Evolutionary conservation across 2,329 filamentous ascomycete genomes (phyloP).

Genomic region (Pseudogymnoascus sp.): DNA sequence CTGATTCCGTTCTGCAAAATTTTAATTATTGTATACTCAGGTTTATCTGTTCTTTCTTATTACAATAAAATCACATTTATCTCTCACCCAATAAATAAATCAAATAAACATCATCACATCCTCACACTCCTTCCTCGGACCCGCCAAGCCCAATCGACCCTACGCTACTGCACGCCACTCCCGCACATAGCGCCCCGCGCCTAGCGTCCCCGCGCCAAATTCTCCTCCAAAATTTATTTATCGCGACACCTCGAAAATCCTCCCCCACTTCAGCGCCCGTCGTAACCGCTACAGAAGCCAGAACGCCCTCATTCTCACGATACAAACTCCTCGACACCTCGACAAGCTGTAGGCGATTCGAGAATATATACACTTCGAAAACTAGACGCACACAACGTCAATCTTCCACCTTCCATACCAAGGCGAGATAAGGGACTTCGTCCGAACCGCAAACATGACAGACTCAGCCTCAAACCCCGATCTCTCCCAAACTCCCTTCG

Average conservation of each 20-base stretch:
- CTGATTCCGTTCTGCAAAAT: neutral
- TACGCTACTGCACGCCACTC: conserved; percentile 8
- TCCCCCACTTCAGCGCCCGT: neutral
- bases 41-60: neutral
- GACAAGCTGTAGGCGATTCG: neutral
- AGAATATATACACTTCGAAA: neutral
- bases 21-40: neutral
- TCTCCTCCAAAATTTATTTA: conserved; percentile 11
- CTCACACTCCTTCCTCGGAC: neutral
- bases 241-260: conserved; percentile 1
- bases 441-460: neutral
- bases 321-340: neutral
- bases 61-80: neutral
- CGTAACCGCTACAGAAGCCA: conserved; percentile 7
- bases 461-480: conserved; percentile 11
- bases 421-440: neutral
- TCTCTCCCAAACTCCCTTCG: conserved; percentile 28
- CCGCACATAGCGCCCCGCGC: conserved; percentile 8
- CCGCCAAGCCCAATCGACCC: conserved; percentile 1
- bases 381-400: neutral
- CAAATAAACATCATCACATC: neutral
- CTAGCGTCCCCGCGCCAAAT: conserved; percentile 7
- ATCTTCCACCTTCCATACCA: neutral
- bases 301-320: neutral
- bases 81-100: neutral